Evolutionary conservation across 129 eudicot genomes (phyloP).

Genomic region (Pulicaria dysenterica): DNA sequence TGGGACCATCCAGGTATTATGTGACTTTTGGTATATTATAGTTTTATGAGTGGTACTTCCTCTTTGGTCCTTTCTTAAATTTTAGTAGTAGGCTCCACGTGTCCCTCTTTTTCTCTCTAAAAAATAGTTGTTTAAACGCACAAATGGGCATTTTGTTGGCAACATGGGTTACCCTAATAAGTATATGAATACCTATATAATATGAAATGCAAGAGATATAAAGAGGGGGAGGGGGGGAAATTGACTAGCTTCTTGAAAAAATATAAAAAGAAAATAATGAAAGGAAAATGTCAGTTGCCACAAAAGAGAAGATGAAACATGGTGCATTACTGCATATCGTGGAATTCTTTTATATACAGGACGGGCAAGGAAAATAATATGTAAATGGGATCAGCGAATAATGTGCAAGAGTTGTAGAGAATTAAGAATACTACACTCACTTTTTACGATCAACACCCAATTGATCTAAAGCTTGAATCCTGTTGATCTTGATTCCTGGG

Average conservation of each 20-base stretch:
- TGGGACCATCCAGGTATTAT: too few relatives aligned
- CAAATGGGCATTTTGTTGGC: too few relatives aligned
- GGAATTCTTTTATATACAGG: neutral
- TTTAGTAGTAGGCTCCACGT: too few relatives aligned
- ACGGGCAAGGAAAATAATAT: neutral
- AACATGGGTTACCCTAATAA: too few relatives aligned
- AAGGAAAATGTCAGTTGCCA: neutral
- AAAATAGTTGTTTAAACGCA: too few relatives aligned
- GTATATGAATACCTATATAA: neutral
- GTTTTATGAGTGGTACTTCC: too few relatives aligned
- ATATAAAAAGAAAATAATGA: neutral
- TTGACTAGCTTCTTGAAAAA: neutral
- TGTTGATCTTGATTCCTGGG: slow-evolving; percentile 95
- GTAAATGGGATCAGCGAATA: slow-evolving; percentile 1
- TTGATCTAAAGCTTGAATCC: slow-evolving; percentile 91
- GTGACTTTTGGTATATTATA: too few relatives aligned
- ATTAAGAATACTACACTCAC: slow-evolving; percentile 37
- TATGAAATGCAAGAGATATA: neutral
- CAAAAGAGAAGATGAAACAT: too few relatives aligned
- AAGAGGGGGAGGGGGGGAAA: neutral
- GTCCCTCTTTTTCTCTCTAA: too few relatives aligned
- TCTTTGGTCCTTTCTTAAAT: too few relatives aligned
- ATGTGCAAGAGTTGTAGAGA: neutral
- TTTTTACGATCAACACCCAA: slow-evolving; percentile 95
- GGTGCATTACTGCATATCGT: too few relatives aligned